Evolutionary conservation across 2,329 filamentous ascomycete species (phyloP), one percentile per base, ranked within the genome.

Genomic region (Arthrobotrys sinensis): DNA sequence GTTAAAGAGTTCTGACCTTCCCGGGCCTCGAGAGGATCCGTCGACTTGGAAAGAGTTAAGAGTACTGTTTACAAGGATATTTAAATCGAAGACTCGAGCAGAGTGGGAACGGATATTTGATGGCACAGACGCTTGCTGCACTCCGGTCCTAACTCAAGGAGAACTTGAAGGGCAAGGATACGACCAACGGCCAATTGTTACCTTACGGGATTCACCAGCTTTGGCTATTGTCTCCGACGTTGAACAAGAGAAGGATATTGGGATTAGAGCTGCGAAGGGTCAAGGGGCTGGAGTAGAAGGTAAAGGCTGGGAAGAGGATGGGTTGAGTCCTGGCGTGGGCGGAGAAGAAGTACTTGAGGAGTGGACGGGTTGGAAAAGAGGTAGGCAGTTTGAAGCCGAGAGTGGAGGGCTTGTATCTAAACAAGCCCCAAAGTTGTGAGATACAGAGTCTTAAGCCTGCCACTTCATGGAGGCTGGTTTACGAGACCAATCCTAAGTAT

Each of bases 71-170:
- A 87, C 87, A 1, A 83, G 83, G 2, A 86, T 86, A 0, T 97
- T 98, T 84, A 89, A 87, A 83, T 84, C 86, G 52, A 93, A 90
- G 85, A 91, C 91, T 3, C 88, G 94, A 38, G 83, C 84, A 0
- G 91, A 97, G 83, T 98, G 95, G 95, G 95, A 97, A 84, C 83
- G 78, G 2, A 86, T 97, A 4, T 98, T 97, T 83, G 93, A 97
- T 83, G 93, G 92, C 10, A 96, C 92, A 0, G 95, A 98, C 85
- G 95, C 95, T 0, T 98, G 95, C 84, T 93, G 92, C 80, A 93
- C 93, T n/a, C 95, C 95, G 0, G 92, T 98, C 0, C 86, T 97
- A 48, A 90, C 90, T 38, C 92, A 93, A 80, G 82, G 81, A 0
- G 94, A 97, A 85, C 86, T 97, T 50, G 89, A 93, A 82, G 80